Percentiles rank a stretch among this genome's conserved stretches.
Evolutionary conservation across 2,329 filamentous ascomycete species (phyloP).

Genomic region (Fusarium chuoi): DNA sequence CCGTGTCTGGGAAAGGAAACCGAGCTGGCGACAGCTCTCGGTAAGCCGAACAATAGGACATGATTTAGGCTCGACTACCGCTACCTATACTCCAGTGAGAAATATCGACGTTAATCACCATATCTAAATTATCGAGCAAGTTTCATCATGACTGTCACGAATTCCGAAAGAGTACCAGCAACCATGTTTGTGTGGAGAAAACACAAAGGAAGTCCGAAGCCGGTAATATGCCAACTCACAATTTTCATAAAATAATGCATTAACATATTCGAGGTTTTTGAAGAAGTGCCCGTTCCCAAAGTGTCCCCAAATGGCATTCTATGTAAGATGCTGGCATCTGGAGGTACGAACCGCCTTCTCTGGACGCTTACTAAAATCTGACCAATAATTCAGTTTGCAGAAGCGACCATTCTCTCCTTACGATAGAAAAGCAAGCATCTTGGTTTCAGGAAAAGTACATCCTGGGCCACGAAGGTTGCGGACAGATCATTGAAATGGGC

Average conservation of each 20-base stretch:
- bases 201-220: conserved; percentile 44
- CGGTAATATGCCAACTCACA: not conserved
- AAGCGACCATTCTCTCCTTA: conserved; percentile 26
- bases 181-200: conserved; percentile 52
- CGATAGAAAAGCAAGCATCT: conserved; percentile 32
- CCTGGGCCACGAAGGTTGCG: conserved; percentile 35
- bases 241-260: fast-evolving
- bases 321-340: conserved; percentile 24
- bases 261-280: not conserved
- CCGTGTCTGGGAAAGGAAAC: not conserved
- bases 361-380: not conserved
- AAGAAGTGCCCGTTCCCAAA: conserved; percentile 5
- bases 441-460: conserved; percentile 38
- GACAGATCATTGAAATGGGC: conserved; percentile 24
- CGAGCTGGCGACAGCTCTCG: not conserved
- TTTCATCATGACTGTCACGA: not conserved
- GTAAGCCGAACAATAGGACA: not conserved
- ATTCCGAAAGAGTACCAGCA: not conserved
- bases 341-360: not conserved
- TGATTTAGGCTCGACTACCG: not conserved
- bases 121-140: not conserved
- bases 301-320: conserved; percentile 8
- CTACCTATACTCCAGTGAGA: fast-evolving
- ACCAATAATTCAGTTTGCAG: conserved; percentile 5
- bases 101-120: not conserved